Percentiles rank a stretch among this genome's conserved stretches.
Evolutionary conservation across 2,329 filamentous ascomycete species (phyloP).

Genomic region (Aquanectria penicillioides): DNA sequence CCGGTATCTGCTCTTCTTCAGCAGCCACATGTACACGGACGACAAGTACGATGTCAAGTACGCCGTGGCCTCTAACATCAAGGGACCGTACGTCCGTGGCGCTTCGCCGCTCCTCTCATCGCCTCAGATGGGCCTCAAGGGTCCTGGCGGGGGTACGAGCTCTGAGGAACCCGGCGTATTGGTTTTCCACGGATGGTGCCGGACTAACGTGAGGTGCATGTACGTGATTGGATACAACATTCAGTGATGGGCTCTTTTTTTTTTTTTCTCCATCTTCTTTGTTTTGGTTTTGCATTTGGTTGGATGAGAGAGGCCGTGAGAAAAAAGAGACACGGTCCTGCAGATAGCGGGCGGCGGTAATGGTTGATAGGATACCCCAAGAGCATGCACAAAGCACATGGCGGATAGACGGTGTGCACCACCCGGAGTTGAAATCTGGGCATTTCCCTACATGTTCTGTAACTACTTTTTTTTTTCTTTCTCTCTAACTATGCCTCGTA

Average conservation of each 20-base stretch:
- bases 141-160: constrained; percentile 54
- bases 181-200: constrained; percentile 52
- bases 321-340: no score
- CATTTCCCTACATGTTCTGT: no score
- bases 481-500: no score
- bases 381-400: neutral
- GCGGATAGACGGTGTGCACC: no score
- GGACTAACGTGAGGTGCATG: constrained; percentile 46
- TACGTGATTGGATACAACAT: constrained; percentile 44
- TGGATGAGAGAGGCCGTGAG: neutral
- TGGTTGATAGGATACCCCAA: no score
- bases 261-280: neutral
- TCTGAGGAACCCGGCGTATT: constrained; percentile 42
- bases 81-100: constrained; percentile 51
- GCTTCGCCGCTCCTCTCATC: constrained; percentile 46
- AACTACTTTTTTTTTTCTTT: no score
- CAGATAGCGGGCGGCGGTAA: constrained; percentile 4
- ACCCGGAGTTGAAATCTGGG: no score
- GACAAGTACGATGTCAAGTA: constrained; percentile 68
- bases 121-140: constrained; percentile 49
- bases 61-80: constrained; percentile 56
- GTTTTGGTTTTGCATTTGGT: neutral
- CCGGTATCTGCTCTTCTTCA: constrained; percentile 70
- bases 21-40: constrained; percentile 66
- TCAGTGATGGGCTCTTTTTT: constrained; percentile 6